A percentile compares a stretch with the other conserved stretches of the same genome.
Evolutionary conservation across 2,329 filamentous ascomycete genomes (phyloP).

Genomic region (Leptoxyphium fumago): DNA sequence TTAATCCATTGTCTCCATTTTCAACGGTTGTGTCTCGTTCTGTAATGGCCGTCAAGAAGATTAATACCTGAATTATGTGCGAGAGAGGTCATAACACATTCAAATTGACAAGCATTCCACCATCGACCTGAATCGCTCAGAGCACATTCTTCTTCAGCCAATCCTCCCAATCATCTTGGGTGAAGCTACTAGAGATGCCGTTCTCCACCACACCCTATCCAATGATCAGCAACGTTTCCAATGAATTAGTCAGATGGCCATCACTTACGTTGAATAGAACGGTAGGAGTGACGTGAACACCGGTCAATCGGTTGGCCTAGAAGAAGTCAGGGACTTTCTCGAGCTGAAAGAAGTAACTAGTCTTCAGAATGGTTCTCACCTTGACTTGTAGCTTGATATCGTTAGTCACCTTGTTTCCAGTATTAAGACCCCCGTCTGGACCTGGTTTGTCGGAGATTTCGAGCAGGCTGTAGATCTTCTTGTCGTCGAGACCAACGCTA

Average conservation of each 20-base stretch:
- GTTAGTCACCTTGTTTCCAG: conserved; percentile 67
- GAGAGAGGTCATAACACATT: too few relatives aligned
- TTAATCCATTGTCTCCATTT: too few relatives aligned
- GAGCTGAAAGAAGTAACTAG: background rate
- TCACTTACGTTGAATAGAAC: conserved; percentile 59
- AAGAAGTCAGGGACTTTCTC: background rate
- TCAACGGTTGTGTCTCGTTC: too few relatives aligned
- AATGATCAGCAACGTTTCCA: conserved; percentile 5
- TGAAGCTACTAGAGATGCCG: conserved; percentile 67
- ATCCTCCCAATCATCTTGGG: conserved; percentile 66
- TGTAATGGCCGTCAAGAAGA: too few relatives aligned
- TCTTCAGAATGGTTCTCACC: conserved; percentile 29
- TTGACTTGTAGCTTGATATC: conserved; percentile 77
- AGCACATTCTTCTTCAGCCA: conserved; percentile 56
- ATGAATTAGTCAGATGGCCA: background rate
- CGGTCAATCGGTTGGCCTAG: conserved; percentile 50
- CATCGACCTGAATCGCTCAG: conserved; percentile 20
- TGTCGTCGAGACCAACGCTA: conserved; percentile 54
- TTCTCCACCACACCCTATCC: conserved; percentile 52
- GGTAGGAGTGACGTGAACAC: conserved; percentile 83
- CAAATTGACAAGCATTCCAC: too few relatives aligned
- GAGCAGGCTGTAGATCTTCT: conserved; percentile 54
- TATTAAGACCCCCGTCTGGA: conserved; percentile 55
- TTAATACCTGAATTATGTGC: too few relatives aligned
- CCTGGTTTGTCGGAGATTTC: conserved; percentile 52